Percentiles rank a stretch among this genome's conserved stretches.
Conservation (phyloP, 208 protist species). For the Trichomonas tenax region DNA sequence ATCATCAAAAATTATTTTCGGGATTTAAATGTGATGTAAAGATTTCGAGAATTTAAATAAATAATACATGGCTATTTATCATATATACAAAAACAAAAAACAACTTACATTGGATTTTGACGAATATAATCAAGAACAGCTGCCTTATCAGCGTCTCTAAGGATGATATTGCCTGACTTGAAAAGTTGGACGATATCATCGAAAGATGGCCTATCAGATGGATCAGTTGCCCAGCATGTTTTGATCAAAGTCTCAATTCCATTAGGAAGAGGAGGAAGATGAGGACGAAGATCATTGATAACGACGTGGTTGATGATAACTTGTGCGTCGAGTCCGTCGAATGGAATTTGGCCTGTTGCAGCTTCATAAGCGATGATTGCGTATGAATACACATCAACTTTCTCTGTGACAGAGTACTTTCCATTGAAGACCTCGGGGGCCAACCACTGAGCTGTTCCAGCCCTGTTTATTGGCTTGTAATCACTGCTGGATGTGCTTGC, state of each 20-base stretch:
- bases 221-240: background rate
- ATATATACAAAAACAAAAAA: background rate
- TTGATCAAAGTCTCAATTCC: background rate
- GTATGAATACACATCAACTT: constrained; percentile 3
- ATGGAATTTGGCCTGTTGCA: background rate
- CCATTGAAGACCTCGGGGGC: background rate
- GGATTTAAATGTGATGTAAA: no score
- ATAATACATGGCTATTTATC: background rate
- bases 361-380: background rate
- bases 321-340: background rate
- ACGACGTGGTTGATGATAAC: background rate
- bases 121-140: background rate
- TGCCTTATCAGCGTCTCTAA: background rate
- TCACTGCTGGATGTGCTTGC: background rate
- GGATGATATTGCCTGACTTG: background rate
- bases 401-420: background rate
- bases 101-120: background rate
- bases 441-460: background rate
- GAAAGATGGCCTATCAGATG: background rate
- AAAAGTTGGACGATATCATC: background rate
- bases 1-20: no score
- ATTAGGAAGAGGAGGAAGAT: background rate
- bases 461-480: background rate
- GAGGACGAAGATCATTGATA: background rate
- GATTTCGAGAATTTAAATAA: background rate